Evolutionary conservation across 148 eudicot genomes (phyloP).

Genomic region (Rhododendron mucronatum): DNA sequence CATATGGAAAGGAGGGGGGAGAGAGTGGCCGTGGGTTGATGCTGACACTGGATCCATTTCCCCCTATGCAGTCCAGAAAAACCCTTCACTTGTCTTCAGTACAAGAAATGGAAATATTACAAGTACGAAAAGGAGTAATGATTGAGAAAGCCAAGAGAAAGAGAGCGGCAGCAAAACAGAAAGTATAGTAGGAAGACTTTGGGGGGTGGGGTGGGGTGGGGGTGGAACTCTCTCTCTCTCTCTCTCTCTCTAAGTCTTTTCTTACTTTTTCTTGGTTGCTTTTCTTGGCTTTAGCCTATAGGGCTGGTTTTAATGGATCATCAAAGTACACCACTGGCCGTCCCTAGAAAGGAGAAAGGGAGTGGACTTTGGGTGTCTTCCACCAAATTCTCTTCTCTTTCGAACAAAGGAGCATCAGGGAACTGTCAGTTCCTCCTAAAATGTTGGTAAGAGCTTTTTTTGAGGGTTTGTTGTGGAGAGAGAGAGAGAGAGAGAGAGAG

Average conservation of each 20-base stretch:
- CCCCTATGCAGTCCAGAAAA: neutral
- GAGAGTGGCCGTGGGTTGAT: slow-evolving; percentile 26
- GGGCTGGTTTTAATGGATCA: slow-evolving; percentile 2
- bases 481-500: neutral
- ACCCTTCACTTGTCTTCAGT: neutral
- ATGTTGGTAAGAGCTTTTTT: neutral
- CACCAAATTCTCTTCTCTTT: neutral
- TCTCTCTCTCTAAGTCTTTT: neutral
- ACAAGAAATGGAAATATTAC: neutral
- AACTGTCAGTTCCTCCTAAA: neutral
- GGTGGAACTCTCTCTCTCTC: neutral
- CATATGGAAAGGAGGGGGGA: slow-evolving; percentile 48
- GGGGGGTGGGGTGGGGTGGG: neutral
- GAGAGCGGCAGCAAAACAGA: neutral
- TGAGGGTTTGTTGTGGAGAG: neutral
- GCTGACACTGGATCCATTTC: slow-evolving; percentile 26
- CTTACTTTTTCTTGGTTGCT: neutral
- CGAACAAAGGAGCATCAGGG: neutral
- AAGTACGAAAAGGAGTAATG: slow-evolving; percentile 1
- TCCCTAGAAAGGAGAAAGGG: slow-evolving; percentile 10
- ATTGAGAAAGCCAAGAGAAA: neutral
- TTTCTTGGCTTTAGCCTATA: neutral
- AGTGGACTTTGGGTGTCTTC: slow-evolving; percentile 18
- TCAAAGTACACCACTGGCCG: slow-evolving; percentile 5
- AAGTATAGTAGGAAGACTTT: neutral